Evolutionary conservation across 345 rosid genomes (phyloP).

Genomic region (Ceriops tagal): DNA sequence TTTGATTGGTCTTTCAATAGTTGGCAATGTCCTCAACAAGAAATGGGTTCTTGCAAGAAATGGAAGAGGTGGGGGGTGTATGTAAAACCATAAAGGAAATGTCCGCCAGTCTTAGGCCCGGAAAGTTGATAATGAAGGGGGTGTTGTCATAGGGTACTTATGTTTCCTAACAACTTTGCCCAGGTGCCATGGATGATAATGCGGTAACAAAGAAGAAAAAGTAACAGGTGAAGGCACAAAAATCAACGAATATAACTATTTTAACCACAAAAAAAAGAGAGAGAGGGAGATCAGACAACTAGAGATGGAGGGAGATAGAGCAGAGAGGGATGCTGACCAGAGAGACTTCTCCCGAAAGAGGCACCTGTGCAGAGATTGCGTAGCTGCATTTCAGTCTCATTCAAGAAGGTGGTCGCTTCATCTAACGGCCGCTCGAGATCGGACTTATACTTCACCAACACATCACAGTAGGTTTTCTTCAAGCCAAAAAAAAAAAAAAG

Average conservation of each 20-base stretch:
- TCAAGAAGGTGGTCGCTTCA: constrained; percentile 72
- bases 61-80: neutral
- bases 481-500: neutral
- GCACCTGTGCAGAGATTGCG: constrained; percentile 67
- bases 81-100: constrained; percentile 3
- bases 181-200: constrained; percentile 20
- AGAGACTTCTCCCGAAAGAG: constrained; percentile 37
- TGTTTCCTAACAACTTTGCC: constrained; percentile 14
- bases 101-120: constrained; percentile 9
- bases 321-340: constrained; percentile 42
- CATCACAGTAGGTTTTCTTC: constrained; percentile 72
- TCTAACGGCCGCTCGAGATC: constrained; percentile 91
- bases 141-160: constrained; percentile 8
- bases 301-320: neutral
- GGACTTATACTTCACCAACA: constrained; percentile 71
- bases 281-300: neutral
- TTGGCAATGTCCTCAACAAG: constrained; percentile 19
- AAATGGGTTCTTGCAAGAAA: constrained; percentile 16
- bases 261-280: constrained; percentile 1
- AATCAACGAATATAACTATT: constrained; percentile 16
- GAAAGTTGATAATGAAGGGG: constrained; percentile 14
- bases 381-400: constrained; percentile 84
- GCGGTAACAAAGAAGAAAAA: constrained; percentile 22
- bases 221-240: constrained; percentile 21
- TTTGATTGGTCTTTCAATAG: constrained; percentile 21